Percentiles rank a stretch among this genome's conserved stretches.
Evolutionary conservation across 306 rosid genomes (phyloP).

Genomic region (Cucurbita argyrosperma): DNA sequence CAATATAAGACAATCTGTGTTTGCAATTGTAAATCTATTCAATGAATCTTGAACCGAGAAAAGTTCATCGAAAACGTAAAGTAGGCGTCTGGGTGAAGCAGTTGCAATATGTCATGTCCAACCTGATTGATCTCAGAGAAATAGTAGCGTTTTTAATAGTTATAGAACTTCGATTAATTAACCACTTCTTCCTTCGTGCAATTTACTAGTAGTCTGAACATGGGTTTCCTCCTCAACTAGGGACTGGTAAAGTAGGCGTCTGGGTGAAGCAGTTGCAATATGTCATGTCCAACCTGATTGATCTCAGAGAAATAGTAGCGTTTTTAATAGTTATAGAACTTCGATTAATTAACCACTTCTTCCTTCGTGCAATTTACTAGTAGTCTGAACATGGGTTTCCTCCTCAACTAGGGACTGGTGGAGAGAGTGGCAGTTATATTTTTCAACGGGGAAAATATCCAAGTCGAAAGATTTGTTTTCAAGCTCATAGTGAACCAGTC

Average conservation of each 20-base stretch:
- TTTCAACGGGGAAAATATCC: slow-evolving; percentile 31
- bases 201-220: not conserved
- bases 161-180: not conserved
- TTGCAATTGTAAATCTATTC: not conserved
- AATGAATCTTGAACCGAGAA: not conserved
- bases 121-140: not conserved
- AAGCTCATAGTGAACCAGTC: slow-evolving; percentile 49
- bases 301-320: not conserved
- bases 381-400: not conserved
- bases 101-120: not conserved
- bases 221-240: slow-evolving; percentile 18
- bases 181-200: not conserved
- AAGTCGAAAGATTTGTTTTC: slow-evolving; percentile 61
- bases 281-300: not conserved
- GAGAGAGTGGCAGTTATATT: slow-evolving; percentile 71
- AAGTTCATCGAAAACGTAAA: not conserved
- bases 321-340: not conserved
- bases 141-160: not conserved
- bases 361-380: not conserved
- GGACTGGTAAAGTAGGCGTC: slow-evolving; percentile 29
- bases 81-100: not conserved
- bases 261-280: not conserved
- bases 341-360: not conserved
- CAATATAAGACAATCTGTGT: not conserved
- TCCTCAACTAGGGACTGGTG: slow-evolving; percentile 47